These are phyloP conservation scores for Lachnellula cervina DNA, from an alignment of 2,329 filamentous ascomycete genomes.

Conservation along the genomic window DNA sequence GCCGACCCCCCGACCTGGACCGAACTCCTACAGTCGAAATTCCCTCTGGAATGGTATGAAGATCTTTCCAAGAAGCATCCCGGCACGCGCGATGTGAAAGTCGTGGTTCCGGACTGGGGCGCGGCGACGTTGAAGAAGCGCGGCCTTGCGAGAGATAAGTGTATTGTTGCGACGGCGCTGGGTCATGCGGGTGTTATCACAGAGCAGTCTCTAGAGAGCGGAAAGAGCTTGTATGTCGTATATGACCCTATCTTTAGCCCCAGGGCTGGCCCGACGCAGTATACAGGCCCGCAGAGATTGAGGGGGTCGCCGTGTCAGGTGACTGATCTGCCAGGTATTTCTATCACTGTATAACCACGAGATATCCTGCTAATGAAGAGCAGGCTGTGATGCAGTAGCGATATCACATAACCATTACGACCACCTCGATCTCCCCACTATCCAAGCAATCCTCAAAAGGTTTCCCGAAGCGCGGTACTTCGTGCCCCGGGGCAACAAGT, in stretches of 20 bases:
- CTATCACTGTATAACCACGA: too few species aligned
- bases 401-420: slow-evolving; percentile 94
- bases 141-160: slow-evolving; percentile 11
- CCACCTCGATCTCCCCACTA: slow-evolving; percentile 72
- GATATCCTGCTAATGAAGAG: too few species aligned
- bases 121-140: slow-evolving; percentile 8
- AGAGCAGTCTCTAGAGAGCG: slow-evolving; percentile 16
- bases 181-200: slow-evolving; percentile 20
- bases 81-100: slow-evolving; percentile 13
- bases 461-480: slow-evolving; percentile 86
- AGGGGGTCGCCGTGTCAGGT: slow-evolving; percentile 72
- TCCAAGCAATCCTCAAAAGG: slow-evolving; percentile 61
- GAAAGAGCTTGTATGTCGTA: slow-evolving; percentile 17
- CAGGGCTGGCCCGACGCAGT: slow-evolving; percentile 22
- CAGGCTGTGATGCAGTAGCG: slow-evolving; percentile 55
- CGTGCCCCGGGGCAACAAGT: slow-evolving; percentile 73
- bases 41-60: slow-evolving; percentile 17
- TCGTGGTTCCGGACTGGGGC: slow-evolving; percentile 21
- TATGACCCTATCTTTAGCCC: slow-evolving; percentile 23
- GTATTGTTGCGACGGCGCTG: slow-evolving; percentile 19
- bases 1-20: slow-evolving; percentile 16
- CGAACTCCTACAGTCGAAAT: slow-evolving; percentile 11
- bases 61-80: slow-evolving; percentile 10
- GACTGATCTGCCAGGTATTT: slow-evolving; percentile 60
- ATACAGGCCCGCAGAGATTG: slow-evolving; percentile 62